These are phyloP conservation scores for Suillus lakei DNA, from an alignment of 768 basidiomycete genomes.

Conservation along the genomic window DNA sequence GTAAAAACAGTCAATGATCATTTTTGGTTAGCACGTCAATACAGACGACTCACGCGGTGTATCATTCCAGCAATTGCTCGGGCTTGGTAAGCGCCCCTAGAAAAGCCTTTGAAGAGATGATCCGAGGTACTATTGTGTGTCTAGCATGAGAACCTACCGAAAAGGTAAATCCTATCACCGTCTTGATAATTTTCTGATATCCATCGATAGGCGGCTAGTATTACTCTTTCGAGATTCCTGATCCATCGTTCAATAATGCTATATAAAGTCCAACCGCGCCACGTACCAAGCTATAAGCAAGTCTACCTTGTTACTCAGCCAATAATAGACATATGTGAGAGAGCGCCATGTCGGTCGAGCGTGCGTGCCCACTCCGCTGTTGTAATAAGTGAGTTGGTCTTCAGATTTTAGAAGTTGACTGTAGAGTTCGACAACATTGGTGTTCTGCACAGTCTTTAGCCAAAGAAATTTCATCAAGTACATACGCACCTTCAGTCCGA, in stretches of 20 bases:
- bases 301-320: constrained; percentile 29
- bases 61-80: constrained; percentile 44
- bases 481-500: constrained; percentile 6
- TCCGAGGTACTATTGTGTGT: neutral
- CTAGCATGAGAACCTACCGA: constrained; percentile 30
- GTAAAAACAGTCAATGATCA: neutral
- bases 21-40: constrained; percentile 7
- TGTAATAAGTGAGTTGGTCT: constrained; percentile 32
- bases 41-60: constrained; percentile 25
- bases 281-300: constrained; percentile 37
- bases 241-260: neutral
- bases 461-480: neutral
- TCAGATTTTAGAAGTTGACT: constrained; percentile 20
- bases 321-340: constrained; percentile 24
- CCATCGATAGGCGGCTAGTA: constrained; percentile 38
- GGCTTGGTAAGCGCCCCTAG: constrained; percentile 47
- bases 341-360: constrained; percentile 17
- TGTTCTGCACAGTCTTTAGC: constrained; percentile 26
- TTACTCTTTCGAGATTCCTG: constrained; percentile 36
- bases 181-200: constrained; percentile 34
- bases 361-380: constrained; percentile 39
- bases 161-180: constrained; percentile 41
- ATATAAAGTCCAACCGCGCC: neutral
- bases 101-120: constrained; percentile 38
- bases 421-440: constrained; percentile 38